These are phyloP conservation scores for Filobasidium wieringae DNA, from an alignment of 768 basidiomycete genomes.

Conservation along the genomic window DNA sequence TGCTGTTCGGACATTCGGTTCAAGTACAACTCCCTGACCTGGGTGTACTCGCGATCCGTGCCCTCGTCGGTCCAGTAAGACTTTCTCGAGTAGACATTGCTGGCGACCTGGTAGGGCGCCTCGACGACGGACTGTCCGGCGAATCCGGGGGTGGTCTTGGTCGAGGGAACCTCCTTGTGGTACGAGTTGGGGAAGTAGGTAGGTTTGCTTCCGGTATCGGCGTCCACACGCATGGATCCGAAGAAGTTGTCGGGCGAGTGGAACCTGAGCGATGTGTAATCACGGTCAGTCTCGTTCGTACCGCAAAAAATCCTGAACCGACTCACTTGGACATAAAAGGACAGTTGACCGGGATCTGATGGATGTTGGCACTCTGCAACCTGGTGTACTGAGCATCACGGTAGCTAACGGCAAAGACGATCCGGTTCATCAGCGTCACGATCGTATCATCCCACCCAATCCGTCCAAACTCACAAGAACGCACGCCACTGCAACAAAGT, in stretches of 20 bases:
- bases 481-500: slow-evolving; percentile 32
- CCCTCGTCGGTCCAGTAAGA: slow-evolving; percentile 33
- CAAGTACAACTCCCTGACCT: slow-evolving; percentile 33
- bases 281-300: not conserved
- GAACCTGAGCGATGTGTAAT: slow-evolving; percentile 26
- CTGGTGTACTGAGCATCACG: slow-evolving; percentile 33
- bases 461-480: slow-evolving; percentile 20
- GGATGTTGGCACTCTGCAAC: slow-evolving; percentile 31
- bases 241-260: slow-evolving; percentile 35
- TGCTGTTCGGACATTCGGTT: slow-evolving; percentile 26
- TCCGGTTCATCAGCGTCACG: not conserved
- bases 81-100: slow-evolving; percentile 29
- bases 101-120: slow-evolving; percentile 26
- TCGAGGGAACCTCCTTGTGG: slow-evolving; percentile 16
- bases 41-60: slow-evolving; percentile 32
- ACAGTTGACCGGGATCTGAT: slow-evolving; percentile 25
- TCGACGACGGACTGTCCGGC: slow-evolving; percentile 20
- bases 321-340: slow-evolving; percentile 7
- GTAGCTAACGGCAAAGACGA: slow-evolving; percentile 17
- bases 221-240: slow-evolving; percentile 25
- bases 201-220: slow-evolving; percentile 7
- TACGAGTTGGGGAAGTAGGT: slow-evolving; percentile 24
- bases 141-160: slow-evolving; percentile 20
- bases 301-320: not conserved
- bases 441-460: not conserved